Conservation (phyloP, 768 basidiomycete genomes). For the Boletus pseudo-olivaceus region DNA sequence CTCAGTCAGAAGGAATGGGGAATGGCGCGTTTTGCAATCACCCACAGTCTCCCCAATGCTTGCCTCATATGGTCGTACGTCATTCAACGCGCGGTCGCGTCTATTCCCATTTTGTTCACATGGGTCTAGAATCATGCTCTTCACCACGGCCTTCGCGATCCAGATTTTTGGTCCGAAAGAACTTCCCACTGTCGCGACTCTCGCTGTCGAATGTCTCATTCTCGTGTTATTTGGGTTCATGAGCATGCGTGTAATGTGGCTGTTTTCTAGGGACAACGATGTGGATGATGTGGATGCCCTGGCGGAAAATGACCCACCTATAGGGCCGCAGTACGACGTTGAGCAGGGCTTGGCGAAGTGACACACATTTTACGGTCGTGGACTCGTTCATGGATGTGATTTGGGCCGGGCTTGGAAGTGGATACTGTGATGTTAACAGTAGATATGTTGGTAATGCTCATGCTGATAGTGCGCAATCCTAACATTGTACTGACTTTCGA, state of each 20-base stretch:
- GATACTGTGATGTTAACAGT: neutral
- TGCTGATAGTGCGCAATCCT: too few species aligned
- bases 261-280: neutral
- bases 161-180: slow-evolving; percentile 10
- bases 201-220: slow-evolving; percentile 7
- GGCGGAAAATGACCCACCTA: neutral
- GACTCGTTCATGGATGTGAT: neutral
- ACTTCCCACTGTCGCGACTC: neutral
- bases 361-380: neutral
- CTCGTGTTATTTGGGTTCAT: neutral
- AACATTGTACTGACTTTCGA: too few species aligned
- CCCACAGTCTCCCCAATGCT: slow-evolving; percentile 12
- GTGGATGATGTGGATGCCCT: neutral
- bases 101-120: neutral
- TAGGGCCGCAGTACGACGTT: neutral
- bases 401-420: too few species aligned
- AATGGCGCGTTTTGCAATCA: slow-evolving; percentile 10
- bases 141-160: slow-evolving; percentile 1
- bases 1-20: slow-evolving; percentile 2
- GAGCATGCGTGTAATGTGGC: neutral
- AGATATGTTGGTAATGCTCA: neutral
- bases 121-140: slow-evolving; percentile 6
- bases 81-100: neutral
- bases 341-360: neutral
- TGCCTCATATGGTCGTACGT: slow-evolving; percentile 15